Percentiles rank a stretch among this genome's conserved stretches.
These are phyloP conservation scores for Nemophila menziesii DNA, from an alignment of 257 asterid genomes.

Conservation along the genomic window DNA sequence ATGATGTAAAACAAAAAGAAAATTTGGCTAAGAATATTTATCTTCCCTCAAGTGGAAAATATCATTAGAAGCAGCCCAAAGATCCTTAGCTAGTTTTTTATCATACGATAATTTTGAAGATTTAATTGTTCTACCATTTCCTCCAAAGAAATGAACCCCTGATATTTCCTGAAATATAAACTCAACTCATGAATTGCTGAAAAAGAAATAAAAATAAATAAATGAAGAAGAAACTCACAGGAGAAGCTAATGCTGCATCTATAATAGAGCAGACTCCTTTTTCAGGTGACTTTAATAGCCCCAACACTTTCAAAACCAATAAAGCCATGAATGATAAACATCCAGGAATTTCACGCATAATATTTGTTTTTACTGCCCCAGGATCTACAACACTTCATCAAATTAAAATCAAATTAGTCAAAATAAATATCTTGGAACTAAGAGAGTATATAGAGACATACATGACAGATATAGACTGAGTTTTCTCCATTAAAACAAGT, in stretches of 20 bases:
- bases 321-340: slow-evolving; percentile 34
- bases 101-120: slow-evolving; percentile 60
- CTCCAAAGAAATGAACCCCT: slow-evolving; percentile 82
- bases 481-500: slow-evolving; percentile 33
- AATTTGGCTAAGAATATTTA: no score
- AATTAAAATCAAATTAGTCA: slow-evolving; percentile 1
- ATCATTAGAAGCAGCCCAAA: slow-evolving; percentile 59
- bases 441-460: slow-evolving; percentile 15
- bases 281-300: slow-evolving; percentile 63
- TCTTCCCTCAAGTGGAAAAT: no score
- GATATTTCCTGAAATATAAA: slow-evolving; percentile 48
- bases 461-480: slow-evolving; percentile 55
- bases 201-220: neutral
- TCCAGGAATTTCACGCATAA: slow-evolving; percentile 78
- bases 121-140: slow-evolving; percentile 41
- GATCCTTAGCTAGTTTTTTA: slow-evolving; percentile 41
- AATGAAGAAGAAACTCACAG: slow-evolving; percentile 31
- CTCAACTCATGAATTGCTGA: neutral
- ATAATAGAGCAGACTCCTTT: slow-evolving; percentile 45
- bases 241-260: slow-evolving; percentile 79
- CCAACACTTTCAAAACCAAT: slow-evolving; percentile 34
- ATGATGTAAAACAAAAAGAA: no score
- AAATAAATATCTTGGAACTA: neutral
- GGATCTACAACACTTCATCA: slow-evolving; percentile 69
- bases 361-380: slow-evolving; percentile 73